Base-by-base conservation (phyloP, 2,329 filamentous ascomycete species). In the Amauroascus niger region DNA sequence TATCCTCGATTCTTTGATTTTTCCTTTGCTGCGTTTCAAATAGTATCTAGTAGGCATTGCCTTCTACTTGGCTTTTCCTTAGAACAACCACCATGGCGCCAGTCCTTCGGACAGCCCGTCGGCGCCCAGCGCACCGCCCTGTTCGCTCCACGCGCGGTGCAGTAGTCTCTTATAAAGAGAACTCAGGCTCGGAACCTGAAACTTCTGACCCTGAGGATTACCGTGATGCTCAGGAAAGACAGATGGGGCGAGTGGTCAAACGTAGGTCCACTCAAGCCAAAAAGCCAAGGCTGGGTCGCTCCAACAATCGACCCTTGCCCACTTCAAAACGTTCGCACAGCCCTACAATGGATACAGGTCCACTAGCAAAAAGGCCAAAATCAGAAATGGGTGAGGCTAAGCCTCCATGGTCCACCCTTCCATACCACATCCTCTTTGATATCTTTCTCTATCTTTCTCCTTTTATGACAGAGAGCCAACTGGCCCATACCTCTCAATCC, bases 381-480 rank as follows among this genome's bases (percentile, higher is more conserved):
- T 11, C 41, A 22, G 47, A 40, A 6, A 20, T n/a, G 8, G 28
- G 37, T 18, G 30, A 41, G 24, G 18, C 18, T 3, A 76, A 80
- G 46, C 79, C 79, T 13, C 69, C 76, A 37, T 86, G 79, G 80
- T 72, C 75, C 54, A 76, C 73, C 20, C 74, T 88, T 20, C 82
- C 84, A 1, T 87, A 88, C 60, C 77, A 82, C 44, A 76, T 88
- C 14, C 81, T 89, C 59, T 71, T 81, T 22, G 77, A 82, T 52
- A 81, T 93, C 37, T 88, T 94, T 63, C 70, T 79, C 45, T 82
- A 80, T 65, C 83, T 86, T 9, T 80, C 84, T 2, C 59, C 46
- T 22, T 44, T 48, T 18, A 53, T 49, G 22, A 45, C 33, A n/a
- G 39, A 41, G 13, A 69, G 76, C 48, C 79, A 81, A 2, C 69